These are phyloP conservation scores for Adansonia gregorii DNA, from an alignment of 441 rosid genomes.

Conservation along the genomic window DNA sequence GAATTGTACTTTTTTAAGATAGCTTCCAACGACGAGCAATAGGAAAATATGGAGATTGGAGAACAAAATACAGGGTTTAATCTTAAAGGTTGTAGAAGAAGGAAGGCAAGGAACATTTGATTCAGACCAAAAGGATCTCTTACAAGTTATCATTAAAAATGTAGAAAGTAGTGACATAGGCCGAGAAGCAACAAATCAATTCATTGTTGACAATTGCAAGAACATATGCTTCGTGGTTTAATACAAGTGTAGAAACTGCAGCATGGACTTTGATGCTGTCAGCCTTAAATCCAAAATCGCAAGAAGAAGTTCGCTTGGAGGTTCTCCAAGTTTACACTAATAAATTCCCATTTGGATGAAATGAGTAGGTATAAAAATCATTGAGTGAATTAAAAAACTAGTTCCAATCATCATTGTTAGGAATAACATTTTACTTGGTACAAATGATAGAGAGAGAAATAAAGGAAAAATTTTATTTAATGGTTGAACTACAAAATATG, in stretches of 20 bases:
- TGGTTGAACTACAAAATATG: no score
- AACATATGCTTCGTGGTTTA: slow-evolving; percentile 67
- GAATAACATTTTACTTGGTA: no score
- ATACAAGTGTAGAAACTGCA: slow-evolving; percentile 59
- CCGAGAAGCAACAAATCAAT: slow-evolving; percentile 33
- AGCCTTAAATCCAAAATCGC: slow-evolving; percentile 62
- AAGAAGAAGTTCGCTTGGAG: slow-evolving; percentile 56
- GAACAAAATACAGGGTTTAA: slow-evolving; percentile 40
- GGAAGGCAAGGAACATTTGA: slow-evolving; percentile 26
- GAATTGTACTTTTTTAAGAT: not conserved
- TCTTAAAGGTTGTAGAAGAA: slow-evolving; percentile 37
- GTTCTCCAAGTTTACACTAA: slow-evolving; percentile 45
- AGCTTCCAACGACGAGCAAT: slow-evolving; percentile 25
- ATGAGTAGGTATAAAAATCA: slow-evolving; percentile 33
- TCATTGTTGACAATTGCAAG: slow-evolving; percentile 71
- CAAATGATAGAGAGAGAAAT: no score
- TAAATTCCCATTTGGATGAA: slow-evolving; percentile 54
- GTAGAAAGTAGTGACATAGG: slow-evolving; percentile 27
- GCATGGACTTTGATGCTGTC: slow-evolving; percentile 51
- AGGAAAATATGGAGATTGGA: slow-evolving; percentile 42
- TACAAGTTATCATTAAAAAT: slow-evolving; percentile 44
- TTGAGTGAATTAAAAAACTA: no score
- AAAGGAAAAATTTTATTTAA: no score
- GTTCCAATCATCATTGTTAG: no score
- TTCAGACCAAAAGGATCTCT: slow-evolving; percentile 31